phyloP scores from a whole-genome alignment of 345 rosid genomes.

The Citrus unshiu region DNA sequence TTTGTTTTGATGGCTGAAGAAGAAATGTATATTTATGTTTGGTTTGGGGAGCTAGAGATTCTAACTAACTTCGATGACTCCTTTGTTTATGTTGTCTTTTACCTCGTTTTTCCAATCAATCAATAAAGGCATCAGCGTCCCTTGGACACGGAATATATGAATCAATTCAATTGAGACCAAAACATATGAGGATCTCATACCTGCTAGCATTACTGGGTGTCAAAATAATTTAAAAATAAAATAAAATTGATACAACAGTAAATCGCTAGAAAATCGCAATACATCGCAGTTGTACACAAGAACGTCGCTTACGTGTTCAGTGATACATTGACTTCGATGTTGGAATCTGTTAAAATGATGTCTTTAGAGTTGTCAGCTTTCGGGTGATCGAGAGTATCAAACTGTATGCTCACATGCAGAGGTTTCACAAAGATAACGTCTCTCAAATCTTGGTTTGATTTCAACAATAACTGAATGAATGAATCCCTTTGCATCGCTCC shows the following conservation, averaged over 20 bases:
- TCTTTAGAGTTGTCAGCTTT: constrained; percentile 62
- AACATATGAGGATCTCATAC: neutral
- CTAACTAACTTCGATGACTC: neutral
- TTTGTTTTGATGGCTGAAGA: neutral
- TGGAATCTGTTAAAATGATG: constrained; percentile 54
- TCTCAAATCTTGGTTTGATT: constrained; percentile 51
- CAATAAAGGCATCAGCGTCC: neutral
- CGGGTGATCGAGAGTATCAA: constrained; percentile 57
- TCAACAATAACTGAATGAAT: constrained; percentile 51
- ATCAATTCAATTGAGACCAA: neutral
- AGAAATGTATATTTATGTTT: neutral
- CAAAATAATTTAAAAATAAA: neutral
- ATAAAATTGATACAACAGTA: neutral
- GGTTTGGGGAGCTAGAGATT: neutral
- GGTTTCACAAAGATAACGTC: constrained; percentile 68
- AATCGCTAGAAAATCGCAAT: neutral
- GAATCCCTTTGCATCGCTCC: constrained; percentile 36
- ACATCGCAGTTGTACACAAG: neutral
- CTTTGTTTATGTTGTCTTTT: neutral
- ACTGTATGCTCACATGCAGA: constrained; percentile 57
- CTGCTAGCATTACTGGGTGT: neutral
- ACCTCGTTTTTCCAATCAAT: neutral
- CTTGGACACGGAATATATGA: neutral
- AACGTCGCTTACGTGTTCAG: constrained; percentile 11
- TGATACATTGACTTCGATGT: constrained; percentile 37